Base-by-base conservation (phyloP, 2,329 filamentous ascomycete species). In the Myriangium duriaei region DNA sequence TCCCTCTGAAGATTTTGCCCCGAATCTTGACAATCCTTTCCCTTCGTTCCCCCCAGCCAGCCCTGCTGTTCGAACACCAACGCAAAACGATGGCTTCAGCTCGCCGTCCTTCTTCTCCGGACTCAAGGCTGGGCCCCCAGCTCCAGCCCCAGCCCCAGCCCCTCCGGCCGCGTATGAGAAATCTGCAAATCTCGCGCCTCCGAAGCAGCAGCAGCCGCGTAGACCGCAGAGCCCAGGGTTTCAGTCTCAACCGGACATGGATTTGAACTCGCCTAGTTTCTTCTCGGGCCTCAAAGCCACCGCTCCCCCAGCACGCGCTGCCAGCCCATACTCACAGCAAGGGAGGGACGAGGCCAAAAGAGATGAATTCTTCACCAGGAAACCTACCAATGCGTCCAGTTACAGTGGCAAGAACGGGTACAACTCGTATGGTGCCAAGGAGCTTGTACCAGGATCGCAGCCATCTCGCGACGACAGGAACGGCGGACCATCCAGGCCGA, bases 21-120 rank as follows among this genome's bases (percentile, higher is more conserved):
- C 47, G 4, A 56, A 55, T 34, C 55, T 70, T 13, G 70, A 74
- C 47, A 66, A 62, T 43, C 64, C 70, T 0, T 72, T 74, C 41
- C 68, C 69, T 6, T 64, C 64, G 0, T 75, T 74, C 45, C 69
- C 69, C 2, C n/a, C n/a, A n/a, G 48, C 47, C 6, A 36, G 36
- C 48, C 60, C 18, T 30, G 43, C 26, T 45, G 44, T 24, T 46
- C 48, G 39, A 43, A 44, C 41, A 47, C 48, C 47, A 17, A 53
- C 7, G 58, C n/a, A n/a, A n/a, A n/a, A n/a, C n/a, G 32, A 30
- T 13, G 21, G 21, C 21, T 26, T 26, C 21, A 26, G 40, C 37
- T 26, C 21, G 7, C 21, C 21, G 21, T n/a, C n/a, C 21, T 26
- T 26, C 21, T 9, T 40, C 32, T 12, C 38, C 32, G 5, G 24